A percentile compares a stretch with the other conserved stretches of the same genome.
These are phyloP conservation scores for Alternaria consortialis DNA, from an alignment of 2,329 filamentous ascomycete genomes.

Conservation along the genomic window DNA sequence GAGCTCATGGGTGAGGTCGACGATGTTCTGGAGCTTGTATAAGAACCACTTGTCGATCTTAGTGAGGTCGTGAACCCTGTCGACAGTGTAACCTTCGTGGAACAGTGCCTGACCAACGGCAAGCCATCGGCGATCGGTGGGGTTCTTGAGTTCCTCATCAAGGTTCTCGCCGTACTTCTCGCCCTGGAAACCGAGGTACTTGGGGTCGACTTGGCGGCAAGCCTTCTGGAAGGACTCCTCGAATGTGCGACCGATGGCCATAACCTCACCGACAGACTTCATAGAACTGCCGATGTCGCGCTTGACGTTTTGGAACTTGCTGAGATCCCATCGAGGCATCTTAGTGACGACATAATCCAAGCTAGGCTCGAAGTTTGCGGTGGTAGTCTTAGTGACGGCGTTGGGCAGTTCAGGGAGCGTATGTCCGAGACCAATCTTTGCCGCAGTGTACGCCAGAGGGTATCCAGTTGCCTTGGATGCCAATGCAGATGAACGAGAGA, in stretches of 20 bases:
- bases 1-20: slow-evolving; percentile 86
- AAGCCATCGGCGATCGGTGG: slow-evolving; percentile 95
- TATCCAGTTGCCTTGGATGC: slow-evolving; percentile 99
- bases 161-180: slow-evolving; percentile 88
- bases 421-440: slow-evolving; percentile 97
- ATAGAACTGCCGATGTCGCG: slow-evolving; percentile 96
- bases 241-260: slow-evolving; percentile 98
- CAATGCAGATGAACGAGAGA: slow-evolving; percentile 94
- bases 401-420: slow-evolving; percentile 95
- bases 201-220: slow-evolving; percentile 94
- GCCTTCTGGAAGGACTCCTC: slow-evolving; percentile 99
- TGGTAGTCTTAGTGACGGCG: slow-evolving; percentile 97
- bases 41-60: slow-evolving; percentile 99
- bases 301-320: slow-evolving; percentile 99
- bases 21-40: slow-evolving; percentile 97
- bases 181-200: slow-evolving; percentile 91
- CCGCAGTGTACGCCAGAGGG: slow-evolving; percentile 94
- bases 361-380: slow-evolving; percentile 97
- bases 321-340: slow-evolving; percentile 97
- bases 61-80: slow-evolving; percentile 89
- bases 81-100: slow-evolving; percentile 93
- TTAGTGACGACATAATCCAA: slow-evolving; percentile 98
- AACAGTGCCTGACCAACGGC: slow-evolving; percentile 98
- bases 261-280: slow-evolving; percentile 99
- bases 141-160: slow-evolving; percentile 88